Percentiles rank a stretch among this genome's conserved stretches.
These are phyloP conservation scores for Talaromyces marneffei DNA, from an alignment of 2,329 filamentous ascomycete species.

Conservation along the genomic window DNA sequence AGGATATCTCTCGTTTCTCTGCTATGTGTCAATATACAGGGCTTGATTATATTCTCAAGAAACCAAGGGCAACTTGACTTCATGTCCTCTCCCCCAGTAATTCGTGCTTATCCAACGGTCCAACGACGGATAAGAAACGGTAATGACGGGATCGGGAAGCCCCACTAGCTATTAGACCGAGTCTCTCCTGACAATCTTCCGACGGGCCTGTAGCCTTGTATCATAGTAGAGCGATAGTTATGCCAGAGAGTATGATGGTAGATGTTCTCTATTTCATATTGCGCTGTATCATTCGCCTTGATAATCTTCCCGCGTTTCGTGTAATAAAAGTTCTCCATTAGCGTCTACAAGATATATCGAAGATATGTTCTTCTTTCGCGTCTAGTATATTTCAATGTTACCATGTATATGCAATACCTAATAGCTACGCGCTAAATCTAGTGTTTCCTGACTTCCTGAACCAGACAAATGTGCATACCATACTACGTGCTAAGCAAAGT, in stretches of 20 bases:
- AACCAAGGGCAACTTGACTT: background rate
- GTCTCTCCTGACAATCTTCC: no score
- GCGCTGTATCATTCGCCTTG: background rate
- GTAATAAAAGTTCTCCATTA: background rate
- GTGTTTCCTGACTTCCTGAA: background rate
- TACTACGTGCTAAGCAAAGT: background rate
- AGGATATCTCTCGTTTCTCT: background rate
- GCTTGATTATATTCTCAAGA: background rate
- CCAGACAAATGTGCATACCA: background rate
- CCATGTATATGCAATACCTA: no score
- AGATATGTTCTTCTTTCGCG: background rate
- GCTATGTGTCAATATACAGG: no score
- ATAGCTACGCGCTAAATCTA: background rate
- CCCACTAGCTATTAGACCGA: no score
- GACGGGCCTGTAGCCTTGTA: no score
- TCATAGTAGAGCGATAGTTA: background rate
- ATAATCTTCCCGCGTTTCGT: no score
- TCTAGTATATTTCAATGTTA: background rate
- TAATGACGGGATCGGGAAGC: background rate
- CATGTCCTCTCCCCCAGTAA: background rate
- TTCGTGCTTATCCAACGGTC: background rate
- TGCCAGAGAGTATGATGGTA: background rate
- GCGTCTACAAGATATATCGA: background rate
- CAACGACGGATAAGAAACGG: background rate
- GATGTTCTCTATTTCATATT: background rate